Conservation (phyloP, 2,329 filamentous ascomycete genomes). For the Cryphonectria japonica region DNA sequence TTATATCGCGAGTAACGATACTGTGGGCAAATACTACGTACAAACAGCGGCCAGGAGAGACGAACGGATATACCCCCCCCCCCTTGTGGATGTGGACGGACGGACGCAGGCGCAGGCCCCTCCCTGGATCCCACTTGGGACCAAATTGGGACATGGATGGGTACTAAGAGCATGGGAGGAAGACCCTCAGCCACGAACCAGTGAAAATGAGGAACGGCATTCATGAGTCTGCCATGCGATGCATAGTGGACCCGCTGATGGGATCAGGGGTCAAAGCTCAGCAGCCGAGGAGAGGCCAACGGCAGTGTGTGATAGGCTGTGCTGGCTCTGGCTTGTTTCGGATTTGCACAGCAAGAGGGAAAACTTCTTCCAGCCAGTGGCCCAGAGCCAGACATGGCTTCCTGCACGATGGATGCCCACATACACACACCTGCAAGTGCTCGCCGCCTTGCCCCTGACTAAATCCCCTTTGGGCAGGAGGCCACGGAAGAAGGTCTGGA, state of each 20-base stretch:
- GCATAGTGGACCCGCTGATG: constrained; percentile 41
- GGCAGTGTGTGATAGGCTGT: constrained; percentile 38
- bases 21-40: constrained; percentile 16
- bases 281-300: constrained; percentile 28
- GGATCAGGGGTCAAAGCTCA: constrained; percentile 34
- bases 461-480: constrained; percentile 27
- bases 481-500: constrained; percentile 5
- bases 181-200: constrained; percentile 37
- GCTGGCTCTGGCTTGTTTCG: constrained; percentile 40
- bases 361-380: constrained; percentile 31
- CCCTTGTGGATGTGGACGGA: constrained; percentile 16
- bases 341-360: constrained; percentile 35
- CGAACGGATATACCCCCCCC: neutral
- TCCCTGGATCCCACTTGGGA: constrained; percentile 20
- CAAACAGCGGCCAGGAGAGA: constrained; percentile 14
- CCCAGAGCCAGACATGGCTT: constrained; percentile 18
- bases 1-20: constrained; percentile 31
- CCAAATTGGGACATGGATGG: constrained; percentile 35
- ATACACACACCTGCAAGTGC: constrained; percentile 20
- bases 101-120: constrained; percentile 30
- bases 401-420: constrained; percentile 20
- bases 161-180: constrained; percentile 24
- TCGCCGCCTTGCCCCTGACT: constrained; percentile 31
- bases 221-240: constrained; percentile 43
- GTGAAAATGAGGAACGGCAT: constrained; percentile 41